These are phyloP conservation scores for Chrysanthemum makinoi DNA, from an alignment of 129 eudicot species.

Conservation along the genomic window DNA sequence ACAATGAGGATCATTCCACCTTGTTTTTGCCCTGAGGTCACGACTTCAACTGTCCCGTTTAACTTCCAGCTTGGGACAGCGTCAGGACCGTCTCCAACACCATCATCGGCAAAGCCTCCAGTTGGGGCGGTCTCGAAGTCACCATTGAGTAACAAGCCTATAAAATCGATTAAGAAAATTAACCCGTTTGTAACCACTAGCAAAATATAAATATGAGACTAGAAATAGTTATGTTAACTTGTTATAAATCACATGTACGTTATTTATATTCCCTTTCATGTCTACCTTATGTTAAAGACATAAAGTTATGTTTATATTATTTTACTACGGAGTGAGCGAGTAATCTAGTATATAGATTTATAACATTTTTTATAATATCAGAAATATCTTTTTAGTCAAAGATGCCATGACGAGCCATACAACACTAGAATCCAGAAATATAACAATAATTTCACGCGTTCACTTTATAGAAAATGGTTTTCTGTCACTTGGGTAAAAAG, in stretches of 20 bases:
- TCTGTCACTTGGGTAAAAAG: neutral
- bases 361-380: no score
- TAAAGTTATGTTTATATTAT: no score
- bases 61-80: slow-evolving; percentile 73
- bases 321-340: no score
- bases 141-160: slow-evolving; percentile 75
- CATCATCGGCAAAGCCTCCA: slow-evolving; percentile 60
- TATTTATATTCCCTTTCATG: no score
- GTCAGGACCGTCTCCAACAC: slow-evolving; percentile 45
- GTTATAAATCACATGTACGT: no score
- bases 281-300: no score
- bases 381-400: slow-evolving; percentile 15
- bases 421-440: neutral
- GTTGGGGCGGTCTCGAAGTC: slow-evolving; percentile 88
- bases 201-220: no score
- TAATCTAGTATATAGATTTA: no score
- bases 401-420: slow-evolving; percentile 24
- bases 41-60: slow-evolving; percentile 79
- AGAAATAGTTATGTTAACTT: no score
- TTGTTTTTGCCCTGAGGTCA: slow-evolving; percentile 85
- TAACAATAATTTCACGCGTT: slow-evolving; percentile 7
- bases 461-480: slow-evolving; percentile 15
- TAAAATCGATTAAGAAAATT: neutral
- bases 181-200: no score
- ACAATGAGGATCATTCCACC: slow-evolving; percentile 99